Conservation (phyloP, 371 early-diverging fungal species). For the Conidiobolus incongruus region DNA sequence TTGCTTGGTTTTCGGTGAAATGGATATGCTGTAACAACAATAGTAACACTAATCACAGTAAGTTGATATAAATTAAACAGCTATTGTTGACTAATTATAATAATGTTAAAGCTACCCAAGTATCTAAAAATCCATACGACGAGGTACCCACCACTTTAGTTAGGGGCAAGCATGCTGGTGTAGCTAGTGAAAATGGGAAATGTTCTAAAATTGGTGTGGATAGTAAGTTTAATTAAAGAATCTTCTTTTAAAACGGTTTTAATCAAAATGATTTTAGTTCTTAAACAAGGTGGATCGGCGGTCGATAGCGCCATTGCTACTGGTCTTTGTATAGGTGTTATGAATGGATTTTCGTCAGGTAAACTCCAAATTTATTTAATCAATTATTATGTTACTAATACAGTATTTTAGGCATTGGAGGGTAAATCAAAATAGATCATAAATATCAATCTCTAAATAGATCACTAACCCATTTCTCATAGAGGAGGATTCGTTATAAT, state of each 20-base stretch:
- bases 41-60: too few species aligned
- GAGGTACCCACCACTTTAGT: too few species aligned
- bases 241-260: too few species aligned
- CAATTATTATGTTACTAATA: neutral
- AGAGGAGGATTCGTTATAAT: conserved; percentile 97
- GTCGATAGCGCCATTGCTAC: conserved; percentile 94
- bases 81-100: too few species aligned
- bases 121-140: too few species aligned
- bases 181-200: conserved; percentile 58
- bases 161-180: conserved; percentile 36
- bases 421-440: neutral
- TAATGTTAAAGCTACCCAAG: too few species aligned
- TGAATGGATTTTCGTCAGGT: conserved; percentile 87
- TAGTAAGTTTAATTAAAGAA: neutral
- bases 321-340: conserved; percentile 79
- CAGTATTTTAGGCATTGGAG: neutral
- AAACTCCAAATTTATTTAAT: conserved; percentile 25
- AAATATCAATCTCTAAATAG: neutral
- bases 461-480: neutral
- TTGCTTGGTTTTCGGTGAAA: too few species aligned
- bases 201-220: conserved; percentile 81
- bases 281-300: conserved; percentile 87
- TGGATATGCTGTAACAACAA: too few species aligned
- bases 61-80: too few species aligned
- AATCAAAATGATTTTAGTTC: conserved; percentile 16